Evolutionary conservation across 2,329 filamentous ascomycete species (phyloP).

Genomic region (Diplodia sapinea): DNA sequence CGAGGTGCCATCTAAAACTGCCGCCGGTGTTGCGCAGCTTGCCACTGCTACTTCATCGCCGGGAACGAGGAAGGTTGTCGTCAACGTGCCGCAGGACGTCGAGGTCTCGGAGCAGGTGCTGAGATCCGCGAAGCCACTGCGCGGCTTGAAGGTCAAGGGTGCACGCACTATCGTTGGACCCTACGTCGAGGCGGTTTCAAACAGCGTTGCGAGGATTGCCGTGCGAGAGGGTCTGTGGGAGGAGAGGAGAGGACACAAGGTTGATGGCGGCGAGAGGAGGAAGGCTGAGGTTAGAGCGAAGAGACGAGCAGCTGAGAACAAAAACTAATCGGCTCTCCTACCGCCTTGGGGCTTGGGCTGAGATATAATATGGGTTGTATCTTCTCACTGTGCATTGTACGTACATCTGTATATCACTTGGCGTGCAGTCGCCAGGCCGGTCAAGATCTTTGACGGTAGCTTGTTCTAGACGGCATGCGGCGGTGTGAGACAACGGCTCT

Average conservation of each 20-base stretch:
- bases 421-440: neutral
- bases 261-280: conserved; percentile 94
- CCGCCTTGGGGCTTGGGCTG: neutral
- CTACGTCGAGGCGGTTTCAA: conserved; percentile 71
- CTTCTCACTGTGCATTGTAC: neutral
- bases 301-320: conserved; percentile 78
- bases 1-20: conserved; percentile 53
- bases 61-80: conserved; percentile 63
- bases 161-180: conserved; percentile 76
- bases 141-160: conserved; percentile 70
- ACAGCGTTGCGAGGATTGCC: conserved; percentile 68
- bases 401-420: neutral
- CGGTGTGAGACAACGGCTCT: too few species aligned
- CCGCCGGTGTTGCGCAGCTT: neutral
- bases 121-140: conserved; percentile 18
- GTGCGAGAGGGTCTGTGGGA: conserved; percentile 94
- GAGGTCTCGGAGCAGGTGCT: conserved; percentile 37
- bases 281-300: conserved; percentile 85
- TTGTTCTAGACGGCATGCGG: too few species aligned
- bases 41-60: conserved; percentile 61
- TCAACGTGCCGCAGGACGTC: conserved; percentile 61
- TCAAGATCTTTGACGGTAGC: neutral
- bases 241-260: conserved; percentile 81
- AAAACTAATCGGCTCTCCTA: conserved; percentile 54
- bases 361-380: neutral